A percentile compares a stretch with the other conserved stretches of the same genome.
phyloP scores from a whole-genome alignment of 2,329 filamentous ascomycete species.

The Aspergillus nomiae region DNA sequence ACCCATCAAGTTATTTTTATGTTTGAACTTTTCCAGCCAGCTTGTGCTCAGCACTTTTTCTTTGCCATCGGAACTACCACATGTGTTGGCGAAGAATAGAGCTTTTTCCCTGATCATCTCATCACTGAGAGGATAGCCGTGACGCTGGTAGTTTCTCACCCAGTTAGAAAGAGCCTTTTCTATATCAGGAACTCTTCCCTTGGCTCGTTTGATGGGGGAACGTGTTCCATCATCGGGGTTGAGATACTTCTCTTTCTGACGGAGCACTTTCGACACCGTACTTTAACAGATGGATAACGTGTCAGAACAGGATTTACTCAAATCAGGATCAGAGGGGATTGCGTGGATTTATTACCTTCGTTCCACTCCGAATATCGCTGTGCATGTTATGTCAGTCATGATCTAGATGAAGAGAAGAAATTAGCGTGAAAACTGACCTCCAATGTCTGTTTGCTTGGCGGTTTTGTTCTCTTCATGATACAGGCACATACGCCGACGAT shows the following conservation, averaged over 20 bases:
- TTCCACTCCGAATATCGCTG: slow-evolving; percentile 90
- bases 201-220: slow-evolving; percentile 78
- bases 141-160: slow-evolving; percentile 77
- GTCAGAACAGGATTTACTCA: slow-evolving; percentile 18
- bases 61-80: slow-evolving; percentile 70
- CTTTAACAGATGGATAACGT: slow-evolving; percentile 51
- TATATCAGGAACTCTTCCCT: slow-evolving; percentile 86
- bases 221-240: slow-evolving; percentile 75
- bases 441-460: slow-evolving; percentile 95
- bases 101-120: slow-evolving; percentile 85
- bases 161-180: slow-evolving; percentile 88
- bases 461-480: slow-evolving; percentile 89
- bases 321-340: slow-evolving; percentile 9
- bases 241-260: slow-evolving; percentile 92
- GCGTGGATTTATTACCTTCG: slow-evolving; percentile 70
- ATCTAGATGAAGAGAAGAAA: not conserved
- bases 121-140: slow-evolving; percentile 73
- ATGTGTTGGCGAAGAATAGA: slow-evolving; percentile 74
- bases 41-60: slow-evolving; percentile 69
- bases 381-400: slow-evolving; percentile 20
- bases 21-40: slow-evolving; percentile 96
- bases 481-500: slow-evolving; percentile 89
- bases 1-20: slow-evolving; percentile 70
- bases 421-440: slow-evolving; percentile 58
- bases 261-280: slow-evolving; percentile 96